Percentiles rank a stretch among this genome's conserved stretches.
These are phyloP conservation scores for Neurospora sp. DNA, from an alignment of 495 filamentous ascomycete species.

Conservation along the genomic window DNA sequence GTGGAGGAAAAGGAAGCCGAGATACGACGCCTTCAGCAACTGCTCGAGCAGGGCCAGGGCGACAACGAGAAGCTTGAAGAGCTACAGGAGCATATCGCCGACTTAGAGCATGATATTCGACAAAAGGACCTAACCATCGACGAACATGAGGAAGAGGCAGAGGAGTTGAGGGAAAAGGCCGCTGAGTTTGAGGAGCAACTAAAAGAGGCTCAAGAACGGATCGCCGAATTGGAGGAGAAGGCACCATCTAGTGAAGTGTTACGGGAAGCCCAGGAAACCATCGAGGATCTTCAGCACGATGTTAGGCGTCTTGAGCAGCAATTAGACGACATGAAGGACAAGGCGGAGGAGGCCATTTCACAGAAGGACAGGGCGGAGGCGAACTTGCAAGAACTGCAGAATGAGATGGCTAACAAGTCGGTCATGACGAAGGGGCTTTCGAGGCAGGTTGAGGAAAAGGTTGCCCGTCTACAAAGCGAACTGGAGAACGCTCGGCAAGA, in stretches of 20 bases:
- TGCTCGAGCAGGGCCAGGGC: slow-evolving; percentile 42
- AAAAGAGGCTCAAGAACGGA: slow-evolving; percentile 45
- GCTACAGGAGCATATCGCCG: slow-evolving; percentile 49
- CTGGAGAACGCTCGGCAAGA: slow-evolving; percentile 50
- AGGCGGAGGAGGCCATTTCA: slow-evolving; percentile 51
- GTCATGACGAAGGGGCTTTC: slow-evolving; percentile 66
- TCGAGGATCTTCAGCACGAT: slow-evolving; percentile 35
- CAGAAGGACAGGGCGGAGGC: slow-evolving; percentile 49
- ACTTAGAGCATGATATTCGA: slow-evolving; percentile 49
- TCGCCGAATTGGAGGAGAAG: slow-evolving; percentile 53
- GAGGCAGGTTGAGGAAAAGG: slow-evolving; percentile 64
- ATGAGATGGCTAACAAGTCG: slow-evolving; percentile 72
- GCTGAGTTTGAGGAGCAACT: slow-evolving; percentile 43
- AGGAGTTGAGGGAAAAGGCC: slow-evolving; percentile 36
- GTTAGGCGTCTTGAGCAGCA: slow-evolving; percentile 36
- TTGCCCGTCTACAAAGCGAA: slow-evolving; percentile 54
- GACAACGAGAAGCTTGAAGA: slow-evolving; percentile 35
- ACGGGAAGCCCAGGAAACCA: slow-evolving; percentile 44
- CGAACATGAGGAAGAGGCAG: slow-evolving; percentile 34
- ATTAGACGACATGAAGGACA: slow-evolving; percentile 47
- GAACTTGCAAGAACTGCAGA: slow-evolving; percentile 56
- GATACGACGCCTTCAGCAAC: slow-evolving; percentile 40
- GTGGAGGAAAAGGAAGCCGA: slow-evolving; percentile 42
- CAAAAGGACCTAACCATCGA: slow-evolving; percentile 38
- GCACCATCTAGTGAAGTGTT: slow-evolving; percentile 43